These are phyloP conservation scores for Pseudozyma pruni DNA, from an alignment of 1,284 basidiomycete genomes.

Conservation along the genomic window DNA sequence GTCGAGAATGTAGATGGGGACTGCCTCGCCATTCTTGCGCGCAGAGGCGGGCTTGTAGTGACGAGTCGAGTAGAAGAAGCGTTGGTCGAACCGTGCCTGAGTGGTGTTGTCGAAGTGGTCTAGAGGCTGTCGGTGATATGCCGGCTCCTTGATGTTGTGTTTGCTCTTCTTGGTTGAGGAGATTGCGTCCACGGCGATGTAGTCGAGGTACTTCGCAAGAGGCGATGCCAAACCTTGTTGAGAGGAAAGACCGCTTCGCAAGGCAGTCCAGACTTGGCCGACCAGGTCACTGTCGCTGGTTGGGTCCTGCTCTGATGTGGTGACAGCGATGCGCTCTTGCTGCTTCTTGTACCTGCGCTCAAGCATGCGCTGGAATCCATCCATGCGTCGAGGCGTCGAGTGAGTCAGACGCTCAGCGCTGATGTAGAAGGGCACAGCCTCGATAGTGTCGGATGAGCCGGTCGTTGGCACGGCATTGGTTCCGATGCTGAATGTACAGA, in stretches of 20 bases:
- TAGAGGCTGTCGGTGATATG: slow-evolving; percentile 79
- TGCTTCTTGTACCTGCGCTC: slow-evolving; percentile 38
- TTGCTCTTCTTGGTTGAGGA: not conserved
- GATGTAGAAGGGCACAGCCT: slow-evolving; percentile 9
- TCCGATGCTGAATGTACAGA: slow-evolving; percentile 2
- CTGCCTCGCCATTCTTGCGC: slow-evolving; percentile 73
- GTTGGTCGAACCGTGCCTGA: slow-evolving; percentile 70
- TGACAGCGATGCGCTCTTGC: slow-evolving; percentile 1
- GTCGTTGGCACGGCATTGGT: slow-evolving; percentile 15
- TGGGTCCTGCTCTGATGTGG: not conserved
- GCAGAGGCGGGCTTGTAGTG: slow-evolving; percentile 82
- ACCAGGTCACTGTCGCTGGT: not conserved
- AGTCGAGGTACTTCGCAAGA: slow-evolving; percentile 22
- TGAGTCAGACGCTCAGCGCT: slow-evolving; percentile 39
- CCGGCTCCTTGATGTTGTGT: slow-evolving; percentile 40
- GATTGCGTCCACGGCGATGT: slow-evolving; percentile 3
- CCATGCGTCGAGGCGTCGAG: slow-evolving; percentile 39
- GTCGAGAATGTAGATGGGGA: slow-evolving; percentile 67
- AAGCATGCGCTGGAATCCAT: slow-evolving; percentile 44
- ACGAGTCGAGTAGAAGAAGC: slow-evolving; percentile 87
- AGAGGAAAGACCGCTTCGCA: slow-evolving; percentile 13
- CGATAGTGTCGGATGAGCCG: not conserved
- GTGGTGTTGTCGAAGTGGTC: slow-evolving; percentile 74
- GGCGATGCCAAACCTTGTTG: slow-evolving; percentile 18
- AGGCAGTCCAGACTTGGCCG: slow-evolving; percentile 14